Evolutionary conservation across 306 rosid genomes (phyloP).

Genomic region (Glycyrrhiza uralensis): DNA sequence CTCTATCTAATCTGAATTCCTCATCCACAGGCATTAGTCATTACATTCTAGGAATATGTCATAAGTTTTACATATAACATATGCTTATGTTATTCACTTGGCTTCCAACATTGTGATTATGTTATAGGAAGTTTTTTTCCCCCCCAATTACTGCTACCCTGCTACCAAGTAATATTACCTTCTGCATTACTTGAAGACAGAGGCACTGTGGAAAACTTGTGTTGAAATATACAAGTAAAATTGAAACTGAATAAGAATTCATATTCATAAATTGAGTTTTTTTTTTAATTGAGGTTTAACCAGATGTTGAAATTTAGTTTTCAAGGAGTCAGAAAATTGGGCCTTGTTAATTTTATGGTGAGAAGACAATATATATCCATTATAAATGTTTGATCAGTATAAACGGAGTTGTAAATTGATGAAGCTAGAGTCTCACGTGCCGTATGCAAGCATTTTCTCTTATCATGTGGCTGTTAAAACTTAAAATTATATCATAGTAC

Average conservation of each 20-base stretch:
- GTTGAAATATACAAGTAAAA: not conserved
- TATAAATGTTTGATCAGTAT: not conserved
- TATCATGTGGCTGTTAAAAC: not conserved
- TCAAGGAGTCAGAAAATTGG: not conserved
- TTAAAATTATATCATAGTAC: not conserved
- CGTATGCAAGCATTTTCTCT: not conserved
- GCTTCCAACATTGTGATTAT: not conserved
- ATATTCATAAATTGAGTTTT: not conserved
- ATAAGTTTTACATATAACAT: not conserved
- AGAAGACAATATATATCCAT: not conserved
- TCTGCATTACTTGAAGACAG: not conserved
- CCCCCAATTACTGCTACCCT: not conserved
- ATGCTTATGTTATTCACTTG: not conserved
- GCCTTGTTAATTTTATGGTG: not conserved
- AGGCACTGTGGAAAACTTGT: not conserved
- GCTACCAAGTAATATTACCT: not conserved
- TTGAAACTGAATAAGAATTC: not conserved
- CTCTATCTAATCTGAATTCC: not conserved
- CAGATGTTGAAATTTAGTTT: not conserved
- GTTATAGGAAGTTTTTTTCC: not conserved
- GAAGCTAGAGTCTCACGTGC: not conserved
- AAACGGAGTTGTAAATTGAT: not conserved
- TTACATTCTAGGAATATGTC: not conserved
- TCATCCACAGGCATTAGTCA: conserved; percentile 1
- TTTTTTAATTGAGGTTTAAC: not conserved